Conservation (phyloP, 768 basidiomycete species). For the Kwoniella botswanensis region DNA sequence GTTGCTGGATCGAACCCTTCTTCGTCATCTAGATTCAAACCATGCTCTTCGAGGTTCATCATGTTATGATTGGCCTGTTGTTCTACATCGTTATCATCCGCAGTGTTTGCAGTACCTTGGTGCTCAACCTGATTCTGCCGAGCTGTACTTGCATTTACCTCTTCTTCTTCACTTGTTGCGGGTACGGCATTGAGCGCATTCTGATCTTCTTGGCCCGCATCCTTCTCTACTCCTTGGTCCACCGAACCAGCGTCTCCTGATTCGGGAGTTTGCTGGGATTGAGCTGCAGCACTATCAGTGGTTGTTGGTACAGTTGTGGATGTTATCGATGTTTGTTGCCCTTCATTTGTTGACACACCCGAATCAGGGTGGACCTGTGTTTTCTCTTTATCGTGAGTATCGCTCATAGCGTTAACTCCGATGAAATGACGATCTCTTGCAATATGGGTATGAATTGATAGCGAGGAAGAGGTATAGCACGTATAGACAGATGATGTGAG, state of each 20-base stretch:
- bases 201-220: neutral
- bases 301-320: neutral
- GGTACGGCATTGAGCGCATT: neutral
- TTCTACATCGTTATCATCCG: neutral
- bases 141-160: neutral
- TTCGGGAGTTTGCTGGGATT: neutral
- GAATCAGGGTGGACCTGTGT: conserved; percentile 19
- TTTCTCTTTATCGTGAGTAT: conserved; percentile 23
- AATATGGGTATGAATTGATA: conserved; percentile 5
- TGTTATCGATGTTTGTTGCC: conserved; percentile 1
- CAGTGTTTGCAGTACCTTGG: neutral
- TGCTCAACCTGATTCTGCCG: too few relatives aligned
- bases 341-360: neutral
- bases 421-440: neutral
- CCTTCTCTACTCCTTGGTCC: neutral
- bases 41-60: conserved; percentile 1
- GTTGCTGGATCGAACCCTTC: conserved; percentile 46
- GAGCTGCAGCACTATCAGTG: neutral
- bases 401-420: conserved; percentile 33
- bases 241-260: neutral
- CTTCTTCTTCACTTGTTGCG: neutral
- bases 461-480: conserved; percentile 3
- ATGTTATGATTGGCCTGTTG: neutral
- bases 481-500: neutral
- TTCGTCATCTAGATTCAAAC: conserved; percentile 23